phyloP scores from a whole-genome alignment of 2,329 filamentous ascomycete species.

The Pseudogymnoascus sp. region DNA sequence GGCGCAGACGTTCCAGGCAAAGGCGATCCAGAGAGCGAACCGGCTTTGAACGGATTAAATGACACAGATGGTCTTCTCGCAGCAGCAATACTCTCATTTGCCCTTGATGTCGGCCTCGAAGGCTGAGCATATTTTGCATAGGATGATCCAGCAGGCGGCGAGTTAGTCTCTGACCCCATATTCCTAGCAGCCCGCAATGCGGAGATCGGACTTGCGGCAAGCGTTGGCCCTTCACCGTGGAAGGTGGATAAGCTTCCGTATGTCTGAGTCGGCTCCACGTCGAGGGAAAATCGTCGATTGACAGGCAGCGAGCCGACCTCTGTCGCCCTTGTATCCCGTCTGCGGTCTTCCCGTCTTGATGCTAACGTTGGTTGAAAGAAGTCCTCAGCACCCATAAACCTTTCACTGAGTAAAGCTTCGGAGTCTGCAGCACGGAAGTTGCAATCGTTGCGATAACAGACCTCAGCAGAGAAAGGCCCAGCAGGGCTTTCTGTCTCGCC shows the following conservation, averaged over 20 bases:
- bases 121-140: constrained; percentile 30
- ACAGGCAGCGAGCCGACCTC: constrained; percentile 73
- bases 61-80: constrained; percentile 74
- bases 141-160: constrained; percentile 44
- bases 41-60: constrained; percentile 94
- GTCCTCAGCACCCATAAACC: constrained; percentile 83
- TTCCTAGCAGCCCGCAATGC: constrained; percentile 64
- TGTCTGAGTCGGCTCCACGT: constrained; percentile 63
- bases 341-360: constrained; percentile 29
- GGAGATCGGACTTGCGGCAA: constrained; percentile 80
- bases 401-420: constrained; percentile 82
- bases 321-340: constrained; percentile 30
- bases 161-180: constrained; percentile 55
- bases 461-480: constrained; percentile 72
- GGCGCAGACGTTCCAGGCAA: constrained; percentile 30
- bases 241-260: constrained; percentile 90
- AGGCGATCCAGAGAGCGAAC: constrained; percentile 86
- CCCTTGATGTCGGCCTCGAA: constrained; percentile 30
- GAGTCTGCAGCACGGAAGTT: constrained; percentile 88
- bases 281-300: constrained; percentile 40
- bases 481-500: constrained; percentile 79
- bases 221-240: constrained; percentile 66
- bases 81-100: constrained; percentile 42
- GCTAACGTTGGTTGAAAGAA: constrained; percentile 74
- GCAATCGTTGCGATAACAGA: constrained; percentile 80